Base-by-base conservation (phyloP, 306 rosid genomes). In the Cucurbita ficifolia region DNA sequence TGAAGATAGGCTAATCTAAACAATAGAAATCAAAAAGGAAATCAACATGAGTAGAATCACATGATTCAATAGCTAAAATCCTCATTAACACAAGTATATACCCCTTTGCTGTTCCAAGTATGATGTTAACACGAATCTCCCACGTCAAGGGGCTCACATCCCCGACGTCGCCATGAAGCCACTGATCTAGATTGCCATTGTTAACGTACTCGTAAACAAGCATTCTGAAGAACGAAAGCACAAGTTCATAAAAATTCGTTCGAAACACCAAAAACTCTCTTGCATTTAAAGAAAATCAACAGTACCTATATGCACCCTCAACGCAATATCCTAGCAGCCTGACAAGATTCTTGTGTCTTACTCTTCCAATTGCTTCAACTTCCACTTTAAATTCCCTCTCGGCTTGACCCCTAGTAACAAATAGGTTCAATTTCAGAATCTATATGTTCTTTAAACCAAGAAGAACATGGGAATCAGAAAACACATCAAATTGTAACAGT, bases 161-260 rank as follows among this genome's bases (percentile, higher is more conserved):
- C 72, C 99, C 99, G 75, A 94, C 91, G 70, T 94, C 92, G 16
- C 99, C 99, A 73, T 91, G 97, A 76, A 94, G 83, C 99, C 99
- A 94, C 62, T 94, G 96, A 57, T 94, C 99, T 72, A 94, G 83
- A 86, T 89, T 94, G 48, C 99, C 99, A 76, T 94, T 91, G 81
- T 91, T 94, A 40, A 94, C 88, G 57, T 89, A 94, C 78, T 91
- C 99, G 56, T 94, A 94, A 80, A 94, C 98, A 74, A 94, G 99
- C 97, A 94, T 94, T 90, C 99, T 94, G 80, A 21, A 57, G 78
- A 58, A 77, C 73, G 76, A 74, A 49, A 59, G 75, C 77, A 36
- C 75, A 52, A 59, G 70, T 24, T 45, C 11, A 72, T 80, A 75
- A 65, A 67, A 52, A 68, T 61, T 72, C 73, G 62, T 46, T 60